These are phyloP conservation scores for Calocybe cyanea DNA, from an alignment of 768 basidiomycete genomes.

Conservation along the genomic window DNA sequence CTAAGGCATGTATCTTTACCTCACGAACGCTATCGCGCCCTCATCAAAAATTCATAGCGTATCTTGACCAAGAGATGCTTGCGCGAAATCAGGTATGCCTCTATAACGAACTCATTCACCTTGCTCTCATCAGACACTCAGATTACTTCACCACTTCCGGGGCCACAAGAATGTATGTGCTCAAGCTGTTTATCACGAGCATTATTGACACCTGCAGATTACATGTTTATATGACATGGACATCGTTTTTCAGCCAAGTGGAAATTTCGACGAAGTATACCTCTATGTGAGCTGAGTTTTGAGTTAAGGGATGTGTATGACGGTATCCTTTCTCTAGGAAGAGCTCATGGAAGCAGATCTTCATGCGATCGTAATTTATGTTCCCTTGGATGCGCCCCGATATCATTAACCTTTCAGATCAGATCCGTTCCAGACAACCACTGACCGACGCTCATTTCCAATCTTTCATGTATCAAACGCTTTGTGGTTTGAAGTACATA, in stretches of 20 bases:
- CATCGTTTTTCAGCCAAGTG: constrained; percentile 87
- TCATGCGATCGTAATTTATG: constrained; percentile 81
- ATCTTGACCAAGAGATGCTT: constrained; percentile 97
- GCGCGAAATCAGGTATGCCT: constrained; percentile 84
- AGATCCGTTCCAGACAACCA: constrained; percentile 86
- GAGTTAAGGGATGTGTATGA: constrained; percentile 2
- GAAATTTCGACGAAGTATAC: constrained; percentile 96
- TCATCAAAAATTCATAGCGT: constrained; percentile 41
- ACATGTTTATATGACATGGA: constrained; percentile 98
- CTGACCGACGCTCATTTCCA: constrained; percentile 91
- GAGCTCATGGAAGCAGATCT: constrained; percentile 99
- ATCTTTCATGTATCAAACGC: constrained; percentile 96
- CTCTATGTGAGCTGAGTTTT: constrained; percentile 60
- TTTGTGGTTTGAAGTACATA: constrained; percentile 97
- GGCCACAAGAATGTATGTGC: constrained; percentile 93
- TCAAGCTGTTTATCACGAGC: background rate
- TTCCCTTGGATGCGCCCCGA: background rate
- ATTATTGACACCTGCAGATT: constrained; percentile 50
- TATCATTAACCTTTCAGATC: constrained; percentile 1
- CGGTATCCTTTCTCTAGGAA: constrained; percentile 52
- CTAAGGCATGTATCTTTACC: constrained; percentile 47
- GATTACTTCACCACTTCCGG: constrained; percentile 94
- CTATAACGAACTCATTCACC: background rate
- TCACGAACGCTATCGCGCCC: constrained; percentile 2
- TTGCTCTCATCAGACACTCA: constrained; percentile 25